Evolutionary conservation across 805 yeast species (phyloP), one percentile per base, ranked within the genome.

Genomic region (Ogataea zsoltii): DNA sequence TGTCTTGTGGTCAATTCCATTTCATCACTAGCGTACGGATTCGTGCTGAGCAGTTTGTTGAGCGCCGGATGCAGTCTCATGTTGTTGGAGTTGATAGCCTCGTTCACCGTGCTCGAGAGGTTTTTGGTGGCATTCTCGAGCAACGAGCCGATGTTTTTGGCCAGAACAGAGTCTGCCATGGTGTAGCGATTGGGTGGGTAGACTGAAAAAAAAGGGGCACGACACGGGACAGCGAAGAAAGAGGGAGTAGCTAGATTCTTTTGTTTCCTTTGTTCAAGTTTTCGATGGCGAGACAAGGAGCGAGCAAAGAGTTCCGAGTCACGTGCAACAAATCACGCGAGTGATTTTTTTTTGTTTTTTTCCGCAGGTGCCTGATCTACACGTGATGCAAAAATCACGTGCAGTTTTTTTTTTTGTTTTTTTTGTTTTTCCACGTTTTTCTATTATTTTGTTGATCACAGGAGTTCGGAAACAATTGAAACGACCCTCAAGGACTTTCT

Each of bases 91-190:
- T 34, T 37, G 36, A 88, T 77, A 0, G 95, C 94, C 10, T 87
- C 80, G 1, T 83, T 85, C 1, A 95, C 94, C 1, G 95, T 95
- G 54, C 86, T 94, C 40, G 86, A 71, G 3, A 96, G 85, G 55
- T 88, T 65, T 51, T 83, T 90, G 52, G 81, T 77, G 1, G 96
- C 96, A 19, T 89, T 80, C 66, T 87, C 95, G 44, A 89, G 70
- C 66, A 88, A 80, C 13, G 87, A 80, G 17, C 90, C 75, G 55
- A 88, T 69, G 42, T 59, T 59, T 36, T 55, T 46, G n/a, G 55
- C 54, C 32, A 58, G 42, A 18, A 40, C 40, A 6, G 51, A 49
- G 26, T 55, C 57, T 15, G 56, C 36, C 60, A 55, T 55, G 11
- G 32, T 18, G 19, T 26, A 52, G 47, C 54, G 46, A n/a, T 12